Conservation (phyloP, 1,139 yeast species). For the Saccharomyces uvarum region DNA sequence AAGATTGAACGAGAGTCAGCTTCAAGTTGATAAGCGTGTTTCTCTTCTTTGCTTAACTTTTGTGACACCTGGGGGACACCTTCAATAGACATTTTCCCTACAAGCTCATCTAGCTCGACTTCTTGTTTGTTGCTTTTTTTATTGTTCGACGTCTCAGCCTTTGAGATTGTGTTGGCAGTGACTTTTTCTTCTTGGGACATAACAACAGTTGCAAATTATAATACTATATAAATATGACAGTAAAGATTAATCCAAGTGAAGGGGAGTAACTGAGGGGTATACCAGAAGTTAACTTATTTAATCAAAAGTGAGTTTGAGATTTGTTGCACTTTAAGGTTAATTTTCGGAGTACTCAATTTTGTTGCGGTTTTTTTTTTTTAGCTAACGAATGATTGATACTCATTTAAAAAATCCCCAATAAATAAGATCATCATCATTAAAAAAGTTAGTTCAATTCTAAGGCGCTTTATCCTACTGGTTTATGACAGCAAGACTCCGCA, state of each 20-base stretch:
- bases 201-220: neutral
- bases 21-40: constrained; percentile 36
- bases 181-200: neutral
- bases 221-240: neutral
- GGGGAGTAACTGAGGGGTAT: neutral
- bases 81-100: neutral
- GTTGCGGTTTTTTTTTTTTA: neutral
- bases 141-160: neutral
- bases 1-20: constrained; percentile 75
- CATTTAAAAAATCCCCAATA: neutral
- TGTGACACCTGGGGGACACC: neutral
- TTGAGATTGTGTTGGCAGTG: neutral
- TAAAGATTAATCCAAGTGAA: neutral
- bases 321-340: neutral
- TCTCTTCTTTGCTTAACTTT: constrained; percentile 8
- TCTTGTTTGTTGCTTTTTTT: neutral
- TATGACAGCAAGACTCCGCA: neutral
- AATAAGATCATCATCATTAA: neutral
- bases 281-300: neutral
- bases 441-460: neutral
- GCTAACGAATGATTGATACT: neutral
- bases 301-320: neutral
- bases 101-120: neutral
- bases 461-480: neutral
- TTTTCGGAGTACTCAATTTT: neutral